Evolutionary conservation across 345 rosid genomes (phyloP), one percentile per base, ranked within the genome.

Genomic region (Aquilaria malaccensis): DNA sequence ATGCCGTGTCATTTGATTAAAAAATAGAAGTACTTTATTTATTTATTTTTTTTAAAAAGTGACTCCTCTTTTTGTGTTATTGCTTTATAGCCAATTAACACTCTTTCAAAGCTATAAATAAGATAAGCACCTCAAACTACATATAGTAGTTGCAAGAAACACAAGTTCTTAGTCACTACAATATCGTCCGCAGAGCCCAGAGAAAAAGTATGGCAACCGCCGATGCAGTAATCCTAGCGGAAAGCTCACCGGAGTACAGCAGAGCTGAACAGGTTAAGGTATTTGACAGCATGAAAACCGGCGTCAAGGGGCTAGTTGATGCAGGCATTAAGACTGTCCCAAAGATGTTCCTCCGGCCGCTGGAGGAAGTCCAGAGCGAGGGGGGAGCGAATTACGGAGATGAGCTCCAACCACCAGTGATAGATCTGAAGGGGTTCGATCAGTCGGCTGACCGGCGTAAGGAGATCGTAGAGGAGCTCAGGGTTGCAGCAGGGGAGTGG

Each of bases 201-300:
- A 22, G 22, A 22, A 22, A 22, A 22, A 22, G 22, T 22, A 22
- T 37, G 43, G 74, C 96, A 91, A 84, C 43, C 43, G 43, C 43
- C 43, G 43, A 5, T 11, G 33, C 4, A 54, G 57, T 22, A 54
- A 2, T 30, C 3, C 3, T 11, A 33, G 11, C 12, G 6, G 33
- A 54, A 29, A 15, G 9, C 7, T 22, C 10, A 7, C 33, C 33
- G 30, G 57, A 54, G 30, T 30, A 22, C 30, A 33, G 22, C 57
- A 54, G 57, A 22, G 31, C 57, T 6, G 31, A 54, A 10, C 33
- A 54, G 57, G 30, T 54, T 31, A 54, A 30, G 10, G 57, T 32
- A 22, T 54, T 54, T 29, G 57, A 54, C 11, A 33, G 11, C 10
- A 54, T 33, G 11, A 54, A 54, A 33, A 9, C 14, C 0, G 45